Percentiles rank a stretch among this genome's conserved stretches.
Conservation (phyloP, 805 yeast species). For the Dipodascus geniculatus region DNA sequence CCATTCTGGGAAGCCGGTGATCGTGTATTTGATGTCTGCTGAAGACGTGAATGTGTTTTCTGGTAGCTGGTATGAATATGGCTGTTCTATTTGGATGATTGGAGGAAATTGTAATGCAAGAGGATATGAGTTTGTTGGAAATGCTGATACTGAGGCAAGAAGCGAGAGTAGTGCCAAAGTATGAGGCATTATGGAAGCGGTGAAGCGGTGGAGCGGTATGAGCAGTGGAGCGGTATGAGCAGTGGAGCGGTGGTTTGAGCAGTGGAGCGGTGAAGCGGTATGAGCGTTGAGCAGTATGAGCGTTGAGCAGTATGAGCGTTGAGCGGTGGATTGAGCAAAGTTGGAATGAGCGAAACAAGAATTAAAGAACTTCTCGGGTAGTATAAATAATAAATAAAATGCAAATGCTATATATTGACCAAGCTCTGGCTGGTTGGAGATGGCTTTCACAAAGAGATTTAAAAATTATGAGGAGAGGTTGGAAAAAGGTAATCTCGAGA, state of each 20-base stretch:
- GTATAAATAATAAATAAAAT: not conserved
- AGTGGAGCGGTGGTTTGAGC: too few relatives aligned
- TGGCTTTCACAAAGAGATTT: not conserved
- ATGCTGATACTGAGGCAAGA: not conserved
- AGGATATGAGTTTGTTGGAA: not conserved
- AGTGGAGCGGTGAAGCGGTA: too few relatives aligned
- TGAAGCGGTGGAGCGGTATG: too few relatives aligned
- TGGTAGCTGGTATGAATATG: constrained; percentile 56
- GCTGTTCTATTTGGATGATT: constrained; percentile 60
- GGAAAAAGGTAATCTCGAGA: not conserved
- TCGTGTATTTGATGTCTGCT: constrained; percentile 41
- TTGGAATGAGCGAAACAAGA: too few relatives aligned
- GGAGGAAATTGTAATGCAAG: constrained; percentile 58
- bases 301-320: too few relatives aligned
- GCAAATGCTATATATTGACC: not conserved
- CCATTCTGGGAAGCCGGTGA: constrained; percentile 63
- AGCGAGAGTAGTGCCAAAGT: not conserved
- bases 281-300: too few relatives aligned
- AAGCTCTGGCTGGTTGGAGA: not conserved
- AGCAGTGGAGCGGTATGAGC: too few relatives aligned
- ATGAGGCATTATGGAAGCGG: not conserved
- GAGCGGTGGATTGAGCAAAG: too few relatives aligned
- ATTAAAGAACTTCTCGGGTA: not conserved
- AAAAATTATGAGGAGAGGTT: not conserved
- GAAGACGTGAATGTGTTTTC: constrained; percentile 50